Base-by-base conservation (phyloP, 371 early-diverging fungal genomes). In the Conidiobolus incongruus region DNA sequence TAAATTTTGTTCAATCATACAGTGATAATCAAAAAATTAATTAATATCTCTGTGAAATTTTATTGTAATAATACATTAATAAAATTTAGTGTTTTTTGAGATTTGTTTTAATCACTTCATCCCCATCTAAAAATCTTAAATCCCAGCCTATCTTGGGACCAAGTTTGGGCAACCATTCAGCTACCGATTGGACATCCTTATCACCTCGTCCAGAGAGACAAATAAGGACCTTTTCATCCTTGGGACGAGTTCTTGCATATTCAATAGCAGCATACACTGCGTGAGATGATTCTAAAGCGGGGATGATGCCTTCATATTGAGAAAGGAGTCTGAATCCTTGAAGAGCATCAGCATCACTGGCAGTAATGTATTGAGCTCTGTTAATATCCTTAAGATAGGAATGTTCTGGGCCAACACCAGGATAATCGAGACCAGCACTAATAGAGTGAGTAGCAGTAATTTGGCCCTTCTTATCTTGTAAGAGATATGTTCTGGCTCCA, bases 321-420 rank as follows among this genome's bases (percentile, higher is more conserved):
- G 87, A 72, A 44, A 94, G 60, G 20, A 59, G 50, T 31, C 82
- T 75, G 70, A 95, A 88, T 29, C 93, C 96, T 45, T 69, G 66
- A 56, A 94, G 55, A 22, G 87, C 80, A 51, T 92, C 72, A 13
- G 68, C 70, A 50, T 95, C 93, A 17, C 81, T 77, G 46, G 77
- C 89, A 11, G 76, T 74, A 19, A 69, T 53, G 52, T 92, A 91
- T 48, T 86, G 68, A 34, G 82, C 96, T 32, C 96, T 69, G 15
- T 77, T 77, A 35, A 67, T 63, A 52, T 82, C 81, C 62, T 87
- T 83, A 49, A 95, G 68, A 65, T 69, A 87, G 22, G 92, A 75
- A 54, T 91, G 93, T 56, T 95, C 94, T 17, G 94, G 94, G 19
- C 94, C 94, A 33, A 94, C 93, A 50, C 92, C 94, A 3, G 96